Evolutionary conservation across 1,284 basidiomycete species (phyloP).

Genomic region (Cutaneotrichosporon curvatum): DNA sequence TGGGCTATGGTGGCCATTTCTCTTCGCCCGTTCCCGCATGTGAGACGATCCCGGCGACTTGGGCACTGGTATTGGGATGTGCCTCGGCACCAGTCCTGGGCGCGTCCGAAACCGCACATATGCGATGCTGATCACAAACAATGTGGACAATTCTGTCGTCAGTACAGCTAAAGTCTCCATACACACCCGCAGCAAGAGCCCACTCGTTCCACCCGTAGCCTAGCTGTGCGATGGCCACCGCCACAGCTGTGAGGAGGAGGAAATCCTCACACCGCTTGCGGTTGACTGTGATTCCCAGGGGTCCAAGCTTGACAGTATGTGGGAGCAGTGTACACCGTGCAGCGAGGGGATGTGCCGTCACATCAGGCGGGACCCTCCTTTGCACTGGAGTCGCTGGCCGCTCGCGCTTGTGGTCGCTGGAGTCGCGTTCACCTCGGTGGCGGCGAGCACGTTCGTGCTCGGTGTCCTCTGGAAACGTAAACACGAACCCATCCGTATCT

Average conservation of each 20-base stretch:
- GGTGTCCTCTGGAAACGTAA: no score
- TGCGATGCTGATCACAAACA: slow-evolving; percentile 8
- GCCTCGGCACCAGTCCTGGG: background rate
- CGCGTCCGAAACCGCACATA: slow-evolving; percentile 23
- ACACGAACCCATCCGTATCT: no score
- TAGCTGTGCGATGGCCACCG: slow-evolving; percentile 28
- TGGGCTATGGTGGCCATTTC: slow-evolving; percentile 1
- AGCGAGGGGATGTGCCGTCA: slow-evolving; percentile 15
- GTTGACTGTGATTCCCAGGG: slow-evolving; percentile 21
- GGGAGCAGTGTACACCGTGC: slow-evolving; percentile 25
- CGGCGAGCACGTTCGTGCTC: no score
- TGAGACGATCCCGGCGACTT: background rate
- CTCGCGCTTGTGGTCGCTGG: no score
- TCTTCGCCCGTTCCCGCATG: background rate
- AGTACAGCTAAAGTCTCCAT: background rate
- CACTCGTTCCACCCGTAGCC: slow-evolving; percentile 33
- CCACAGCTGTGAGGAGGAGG: slow-evolving; percentile 31
- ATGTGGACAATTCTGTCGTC: slow-evolving; percentile 10
- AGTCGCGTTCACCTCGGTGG: no score
- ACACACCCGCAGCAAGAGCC: slow-evolving; percentile 39
- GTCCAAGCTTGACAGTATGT: slow-evolving; percentile 1
- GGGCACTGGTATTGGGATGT: background rate
- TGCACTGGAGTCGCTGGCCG: background rate
- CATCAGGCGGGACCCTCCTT: slow-evolving; percentile 6
- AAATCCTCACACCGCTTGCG: slow-evolving; percentile 34